Evolutionary conservation across 192 early-diverging fungal genomes (phyloP), one percentile per base, ranked within the genome.

Genomic region (Linnemannia zychae): DNA sequence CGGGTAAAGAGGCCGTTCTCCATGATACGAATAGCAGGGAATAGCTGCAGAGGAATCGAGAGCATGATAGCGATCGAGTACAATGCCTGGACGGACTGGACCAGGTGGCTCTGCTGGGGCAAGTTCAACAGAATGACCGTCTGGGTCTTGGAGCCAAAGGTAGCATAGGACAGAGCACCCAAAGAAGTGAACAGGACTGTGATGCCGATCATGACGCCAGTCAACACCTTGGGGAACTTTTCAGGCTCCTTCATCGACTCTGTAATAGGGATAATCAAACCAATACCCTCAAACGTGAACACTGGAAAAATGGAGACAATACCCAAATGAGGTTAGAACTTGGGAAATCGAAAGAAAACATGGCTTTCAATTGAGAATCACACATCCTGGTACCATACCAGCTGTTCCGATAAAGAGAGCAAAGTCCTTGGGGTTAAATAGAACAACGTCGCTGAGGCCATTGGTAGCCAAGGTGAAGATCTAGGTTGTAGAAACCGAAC

Each of bases 351-450:
- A 53, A 34, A 31, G 15, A 52, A 9, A 63, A 31, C 24, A 6
- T 63, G 22, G 1, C 48, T 17, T 15, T 49, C 28, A 31, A 24
- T 63, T 24, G 28, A 13, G 57, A 15, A 31, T 31, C 24, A 15
- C 11, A 7, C 1, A 11, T 24, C 28, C 57, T 95, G 89, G 96
- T 96, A 94, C 92, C 89, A 94, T 97, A 72, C 98, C 96, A 49
- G 98, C 98, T 18, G 98, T 99, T 71, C 98, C 98, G 53, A 99
- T 94, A 78, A 98, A 97, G 60, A 98, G 86, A 34, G 96, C 92
- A 78, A 97, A 98, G 53, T 92, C 92, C 72, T 93, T 90, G 63
- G 90, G 80, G 88, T 99, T 99, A 82, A 99, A 93, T 67, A 89
- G 85, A 69, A 91, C 88, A 20, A 98, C 90, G 47, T 96, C 91